Evolutionary conservation across 345 rosid species (phyloP).

Genomic region (Rhizophora apiculata): DNA sequence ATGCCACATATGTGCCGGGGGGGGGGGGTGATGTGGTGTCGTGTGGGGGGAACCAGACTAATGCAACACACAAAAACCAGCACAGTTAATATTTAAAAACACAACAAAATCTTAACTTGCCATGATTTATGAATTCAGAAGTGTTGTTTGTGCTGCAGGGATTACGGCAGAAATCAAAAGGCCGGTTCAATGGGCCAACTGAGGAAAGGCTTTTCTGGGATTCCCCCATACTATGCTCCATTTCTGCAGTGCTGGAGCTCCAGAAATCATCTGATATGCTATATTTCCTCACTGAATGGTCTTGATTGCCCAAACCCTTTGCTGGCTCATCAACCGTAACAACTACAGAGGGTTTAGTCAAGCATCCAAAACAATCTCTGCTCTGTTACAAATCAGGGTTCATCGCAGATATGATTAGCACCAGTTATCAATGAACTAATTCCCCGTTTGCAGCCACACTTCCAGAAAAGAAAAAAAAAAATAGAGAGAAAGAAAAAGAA

Average conservation of each 20-base stretch:
- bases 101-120: conserved; percentile 34
- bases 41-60: not conserved
- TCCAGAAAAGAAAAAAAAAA: not conserved
- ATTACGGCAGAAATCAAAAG: conserved; percentile 31
- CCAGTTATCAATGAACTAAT: conserved; percentile 14
- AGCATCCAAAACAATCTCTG: conserved; percentile 94
- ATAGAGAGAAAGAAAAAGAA: not conserved
- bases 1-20: not conserved
- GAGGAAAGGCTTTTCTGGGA: conserved; percentile 67
- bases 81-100: not conserved
- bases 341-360: conserved; percentile 41
- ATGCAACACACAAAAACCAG: not conserved
- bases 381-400: conserved; percentile 72
- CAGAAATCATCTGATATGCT: conserved; percentile 52
- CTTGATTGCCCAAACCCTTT: conserved; percentile 50
- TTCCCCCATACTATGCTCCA: conserved; percentile 49
- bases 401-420: conserved; percentile 38
- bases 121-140: conserved; percentile 66
- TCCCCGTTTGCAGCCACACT: not conserved
- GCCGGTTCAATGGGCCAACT: conserved; percentile 48
- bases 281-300: conserved; percentile 38
- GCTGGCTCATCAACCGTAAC: conserved; percentile 49
- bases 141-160: conserved; percentile 51
- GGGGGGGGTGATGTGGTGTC: too few species aligned
- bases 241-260: conserved; percentile 59